Evolutionary conservation across 1,139 yeast genomes (phyloP).

Genomic region (Nadsonia commutata): DNA sequence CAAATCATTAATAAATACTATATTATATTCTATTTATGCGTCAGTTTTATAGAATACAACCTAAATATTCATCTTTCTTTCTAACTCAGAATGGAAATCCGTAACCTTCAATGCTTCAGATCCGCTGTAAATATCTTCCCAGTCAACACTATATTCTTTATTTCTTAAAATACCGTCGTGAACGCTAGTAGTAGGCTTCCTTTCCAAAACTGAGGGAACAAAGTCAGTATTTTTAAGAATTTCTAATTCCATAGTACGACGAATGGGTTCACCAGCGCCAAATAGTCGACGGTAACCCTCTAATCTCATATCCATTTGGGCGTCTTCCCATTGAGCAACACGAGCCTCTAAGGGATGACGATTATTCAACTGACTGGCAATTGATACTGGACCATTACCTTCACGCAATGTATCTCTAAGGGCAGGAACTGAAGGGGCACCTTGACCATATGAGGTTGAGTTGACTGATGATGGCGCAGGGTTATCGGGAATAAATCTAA

Average conservation of each 20-base stretch:
- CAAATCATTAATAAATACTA: background rate
- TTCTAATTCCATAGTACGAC: slow-evolving; percentile 73
- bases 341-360: slow-evolving; percentile 81
- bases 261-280: slow-evolving; percentile 90
- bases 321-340: slow-evolving; percentile 63
- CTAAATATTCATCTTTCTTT: slow-evolving; percentile 45
- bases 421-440: slow-evolving; percentile 18
- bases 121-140: slow-evolving; percentile 80
- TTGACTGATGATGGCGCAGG: slow-evolving; percentile 13
- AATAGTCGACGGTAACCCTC: slow-evolving; percentile 71
- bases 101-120: slow-evolving; percentile 24
- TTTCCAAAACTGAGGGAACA: slow-evolving; percentile 43
- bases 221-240: slow-evolving; percentile 63
- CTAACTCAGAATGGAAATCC: slow-evolving; percentile 54
- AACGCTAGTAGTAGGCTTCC: slow-evolving; percentile 34
- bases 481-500: slow-evolving; percentile 16
- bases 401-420: slow-evolving; percentile 18
- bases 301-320: slow-evolving; percentile 54
- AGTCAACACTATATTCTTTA: slow-evolving; percentile 62
- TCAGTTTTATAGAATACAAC: background rate
- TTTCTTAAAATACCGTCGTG: slow-evolving; percentile 70
- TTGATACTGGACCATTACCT: slow-evolving; percentile 12
- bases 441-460: slow-evolving; percentile 14
- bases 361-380: slow-evolving; percentile 58
- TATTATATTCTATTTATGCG: background rate